Percentiles rank a stretch among this genome's conserved stretches.
These are phyloP conservation scores for Colletotrichum higginsianum DNA, from an alignment of 2,329 filamentous ascomycete species.

Conservation along the genomic window DNA sequence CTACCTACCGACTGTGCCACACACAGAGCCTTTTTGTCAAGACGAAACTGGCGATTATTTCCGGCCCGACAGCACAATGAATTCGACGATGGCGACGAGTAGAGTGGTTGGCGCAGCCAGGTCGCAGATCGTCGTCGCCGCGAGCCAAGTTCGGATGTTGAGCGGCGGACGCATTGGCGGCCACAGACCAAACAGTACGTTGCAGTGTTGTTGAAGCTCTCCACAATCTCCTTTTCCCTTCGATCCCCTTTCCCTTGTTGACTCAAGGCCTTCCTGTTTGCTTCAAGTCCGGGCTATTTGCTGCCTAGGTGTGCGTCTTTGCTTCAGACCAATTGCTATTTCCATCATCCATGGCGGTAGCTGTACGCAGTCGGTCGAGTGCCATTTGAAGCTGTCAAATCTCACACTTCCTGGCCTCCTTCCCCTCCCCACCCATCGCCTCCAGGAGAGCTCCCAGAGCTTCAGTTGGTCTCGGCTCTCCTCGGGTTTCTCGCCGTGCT, in stretches of 20 bases:
- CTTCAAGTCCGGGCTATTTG: conserved; percentile 4
- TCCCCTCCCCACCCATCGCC: too few species aligned
- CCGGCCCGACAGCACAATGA: conserved; percentile 43
- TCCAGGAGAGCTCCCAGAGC: conserved; percentile 23
- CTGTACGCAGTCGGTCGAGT: conserved; percentile 10
- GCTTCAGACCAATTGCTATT: neutral
- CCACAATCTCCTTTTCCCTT: conserved; percentile 10
- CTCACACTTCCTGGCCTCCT: neutral
- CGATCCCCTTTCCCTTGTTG: neutral
- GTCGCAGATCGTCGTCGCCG: conserved; percentile 12
- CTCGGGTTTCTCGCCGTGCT: neutral
- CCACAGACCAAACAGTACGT: conserved; percentile 38
- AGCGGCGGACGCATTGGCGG: conserved; percentile 18
- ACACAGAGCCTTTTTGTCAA: neutral
- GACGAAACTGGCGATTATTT: neutral
- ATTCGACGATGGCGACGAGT: conserved; percentile 46
- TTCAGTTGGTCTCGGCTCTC: conserved; percentile 7
- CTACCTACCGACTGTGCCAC: too few species aligned
- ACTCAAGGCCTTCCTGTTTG: conserved; percentile 10
- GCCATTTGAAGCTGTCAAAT: conserved; percentile 5
- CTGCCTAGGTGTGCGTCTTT: neutral
- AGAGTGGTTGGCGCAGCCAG: conserved; percentile 26
- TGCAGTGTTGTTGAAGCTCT: conserved; percentile 24
- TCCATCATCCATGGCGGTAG: neutral
- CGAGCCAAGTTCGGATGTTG: conserved; percentile 33